Evolutionary conservation across 2,329 filamentous ascomycete genomes (phyloP), one percentile per base, ranked within the genome.

Genomic region (Cadophora luteo-olivacea): DNA sequence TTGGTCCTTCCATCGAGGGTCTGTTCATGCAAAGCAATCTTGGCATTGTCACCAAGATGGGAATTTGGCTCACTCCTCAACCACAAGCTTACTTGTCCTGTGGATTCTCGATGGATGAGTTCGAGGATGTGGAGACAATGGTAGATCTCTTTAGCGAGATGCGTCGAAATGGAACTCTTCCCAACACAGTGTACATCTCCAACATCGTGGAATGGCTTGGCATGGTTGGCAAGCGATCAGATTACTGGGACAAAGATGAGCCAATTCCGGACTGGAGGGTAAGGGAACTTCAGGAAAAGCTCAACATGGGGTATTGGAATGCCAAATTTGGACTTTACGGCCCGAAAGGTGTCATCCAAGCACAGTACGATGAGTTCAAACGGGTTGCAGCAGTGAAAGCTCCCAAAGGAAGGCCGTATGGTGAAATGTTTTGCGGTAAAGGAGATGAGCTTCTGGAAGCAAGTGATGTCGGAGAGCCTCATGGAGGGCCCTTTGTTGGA

Each of bases 21-120:
- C 36, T 71, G 1, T 71, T 71, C 48, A n/a, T 61, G 6, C 69
- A 71, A 65, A 65, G 60, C 22, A 71, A 71, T 33, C 65, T 69
- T 33, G 69, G 69, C 14, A 71, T 71, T 24, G 69, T 71, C 14
- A 70, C 68, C 48, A 71, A 71, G 61, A 65, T 71, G 64, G 65
- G 69, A n/a, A 57, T 71, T 4, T 78, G 77, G 72, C 67, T 81
- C 62, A 80, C 77, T 14, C 78, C 79, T 4, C 79, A 80, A 67
- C 80, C 82, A 6, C 80, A 83, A 69, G 81, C 82, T 0, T 84
- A 79, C 74, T 82, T 84, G 81, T 79, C 80, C 0, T 84, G 82
- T 72, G 77, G 78, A 11, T 83, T 84, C 65, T 78, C 81, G 68
- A 82, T 84, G 78, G 80, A 81, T 1, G 79, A 81, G 9, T 79